A percentile compares a stretch with the other conserved stretches of the same genome.
These are phyloP conservation scores for Colletotrichum chrysophilum DNA, from an alignment of 2,329 filamentous ascomycete species.

Conservation along the genomic window DNA sequence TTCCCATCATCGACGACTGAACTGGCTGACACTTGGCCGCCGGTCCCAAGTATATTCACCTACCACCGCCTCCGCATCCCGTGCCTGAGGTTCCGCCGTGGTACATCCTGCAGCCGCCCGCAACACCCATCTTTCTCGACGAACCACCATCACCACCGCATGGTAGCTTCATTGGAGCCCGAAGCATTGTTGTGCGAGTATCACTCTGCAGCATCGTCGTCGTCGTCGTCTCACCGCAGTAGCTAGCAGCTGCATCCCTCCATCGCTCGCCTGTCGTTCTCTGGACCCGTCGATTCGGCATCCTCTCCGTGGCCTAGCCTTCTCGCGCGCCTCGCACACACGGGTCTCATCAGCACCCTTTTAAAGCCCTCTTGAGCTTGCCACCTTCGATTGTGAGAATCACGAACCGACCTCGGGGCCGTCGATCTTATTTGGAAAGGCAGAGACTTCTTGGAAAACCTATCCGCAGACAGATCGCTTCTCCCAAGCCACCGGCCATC, in stretches of 20 bases:
- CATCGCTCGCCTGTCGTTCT: conserved; percentile 38
- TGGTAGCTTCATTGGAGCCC: conserved; percentile 52
- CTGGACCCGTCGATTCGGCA: neutral
- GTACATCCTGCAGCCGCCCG: conserved; percentile 51
- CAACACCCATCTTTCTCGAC: conserved; percentile 41
- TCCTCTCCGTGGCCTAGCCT: neutral
- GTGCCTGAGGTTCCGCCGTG: conserved; percentile 35
- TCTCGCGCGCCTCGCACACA: neutral
- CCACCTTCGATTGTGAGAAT: neutral
- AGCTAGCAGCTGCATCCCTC: conserved; percentile 28
- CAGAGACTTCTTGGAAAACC: neutral
- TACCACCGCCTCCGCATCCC: conserved; percentile 27
- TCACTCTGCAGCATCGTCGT: conserved; percentile 53
- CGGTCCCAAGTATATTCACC: neutral
- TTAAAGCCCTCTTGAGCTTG: conserved; percentile 3
- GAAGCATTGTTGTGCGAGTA: conserved; percentile 52
- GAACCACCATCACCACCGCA: conserved; percentile 52
- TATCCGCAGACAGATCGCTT: neutral
- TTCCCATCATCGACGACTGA: neutral
- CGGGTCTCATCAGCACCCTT: neutral
- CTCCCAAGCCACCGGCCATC: neutral
- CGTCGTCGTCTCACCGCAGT: conserved; percentile 49
- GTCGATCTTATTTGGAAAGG: neutral
- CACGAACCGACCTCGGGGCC: neutral
- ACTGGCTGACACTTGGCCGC: neutral